A percentile compares a stretch with the other conserved stretches of the same genome.
phyloP scores from a whole-genome alignment of 2,329 filamentous ascomycete genomes.

The Pyricularia pennisetigena region DNA sequence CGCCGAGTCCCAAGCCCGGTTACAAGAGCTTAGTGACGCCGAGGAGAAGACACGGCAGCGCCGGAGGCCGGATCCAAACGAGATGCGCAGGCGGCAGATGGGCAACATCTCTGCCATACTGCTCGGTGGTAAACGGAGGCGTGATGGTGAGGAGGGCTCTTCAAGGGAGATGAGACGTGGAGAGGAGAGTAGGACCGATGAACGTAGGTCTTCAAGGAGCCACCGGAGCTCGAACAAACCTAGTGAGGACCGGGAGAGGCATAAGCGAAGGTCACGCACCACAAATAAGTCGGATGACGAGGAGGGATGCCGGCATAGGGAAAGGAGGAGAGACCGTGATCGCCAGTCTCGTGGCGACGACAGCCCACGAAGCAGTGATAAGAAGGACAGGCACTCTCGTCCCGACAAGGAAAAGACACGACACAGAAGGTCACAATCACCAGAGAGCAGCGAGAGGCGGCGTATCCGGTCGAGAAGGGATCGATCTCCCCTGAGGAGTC shows the following conservation, averaged over 20 bases:
- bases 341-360: slow-evolving; percentile 5
- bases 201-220: neutral
- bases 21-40: slow-evolving; percentile 48
- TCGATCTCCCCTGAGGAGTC: slow-evolving; percentile 6
- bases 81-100: slow-evolving; percentile 48
- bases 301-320: neutral
- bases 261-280: neutral
- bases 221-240: neutral
- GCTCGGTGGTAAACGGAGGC: slow-evolving; percentile 28
- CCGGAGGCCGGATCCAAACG: slow-evolving; percentile 33
- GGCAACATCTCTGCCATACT: slow-evolving; percentile 52
- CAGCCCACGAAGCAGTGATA: neutral
- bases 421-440: slow-evolving; percentile 13
- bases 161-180: neutral
- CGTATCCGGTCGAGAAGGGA: slow-evolving; percentile 11
- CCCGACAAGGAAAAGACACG: slow-evolving; percentile 1
- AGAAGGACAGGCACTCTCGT: neutral
- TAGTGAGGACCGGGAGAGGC: neutral
- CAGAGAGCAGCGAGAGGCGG: slow-evolving; percentile 7
- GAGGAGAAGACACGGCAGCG: slow-evolving; percentile 33
- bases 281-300: neutral
- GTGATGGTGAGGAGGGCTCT: slow-evolving; percentile 4
- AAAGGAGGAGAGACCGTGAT: slow-evolving; percentile 6
- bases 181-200: neutral
- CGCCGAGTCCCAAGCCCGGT: slow-evolving; percentile 63